Evolutionary conservation across 305 asterid species (phyloP), one percentile per base, ranked within the genome.

Genomic region (Fraxinus paxiana): DNA sequence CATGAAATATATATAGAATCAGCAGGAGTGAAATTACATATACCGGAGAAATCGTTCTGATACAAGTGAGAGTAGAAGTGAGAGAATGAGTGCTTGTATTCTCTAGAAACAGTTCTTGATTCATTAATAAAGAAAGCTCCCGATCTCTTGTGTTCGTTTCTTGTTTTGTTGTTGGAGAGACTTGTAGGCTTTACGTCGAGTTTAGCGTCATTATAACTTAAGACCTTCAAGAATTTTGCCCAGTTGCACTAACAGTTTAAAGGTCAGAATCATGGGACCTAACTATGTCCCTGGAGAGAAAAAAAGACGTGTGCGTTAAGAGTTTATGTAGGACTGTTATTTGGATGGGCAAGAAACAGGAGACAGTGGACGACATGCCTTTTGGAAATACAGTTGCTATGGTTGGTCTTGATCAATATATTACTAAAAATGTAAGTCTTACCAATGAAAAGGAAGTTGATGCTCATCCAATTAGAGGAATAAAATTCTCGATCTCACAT

Each of bases 251-350:
- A 8, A 38, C 3, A 38, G 82, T 73, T 20, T 73, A 77, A 82
- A 82, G 77, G 85, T 82, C 71, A 74, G 77, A 74, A 82, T 82
- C 71, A 82, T 78, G 85, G 85, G 79, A 3, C 79, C 85, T 5
- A 78, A 78, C 82, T 82, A 72, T 56, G 77, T 78, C 76, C 82
- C 33, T 6, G 71, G 71, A 61, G n/a, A 61, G 31, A 61, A 22
- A 61, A 22, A 61, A 4, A n/a, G 8, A 6, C 24, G 10, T 33
- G 33, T 61, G 22, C 9, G 33, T 61, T 18, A 61, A 20, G 31
- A 61, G 31, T 61, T 31, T 61, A 1, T 33, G 22, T 4, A 61
- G 15, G 71, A 61, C 71, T 22, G 33, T 22, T 2, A 61, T 61
- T 22, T 61, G 6, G 71, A 61, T 8, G n/a, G 71, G 33, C 13